Evolutionary conservation across 2,329 filamentous ascomycete species (phyloP).

Genomic region (Nannizziopsis barbatae): DNA sequence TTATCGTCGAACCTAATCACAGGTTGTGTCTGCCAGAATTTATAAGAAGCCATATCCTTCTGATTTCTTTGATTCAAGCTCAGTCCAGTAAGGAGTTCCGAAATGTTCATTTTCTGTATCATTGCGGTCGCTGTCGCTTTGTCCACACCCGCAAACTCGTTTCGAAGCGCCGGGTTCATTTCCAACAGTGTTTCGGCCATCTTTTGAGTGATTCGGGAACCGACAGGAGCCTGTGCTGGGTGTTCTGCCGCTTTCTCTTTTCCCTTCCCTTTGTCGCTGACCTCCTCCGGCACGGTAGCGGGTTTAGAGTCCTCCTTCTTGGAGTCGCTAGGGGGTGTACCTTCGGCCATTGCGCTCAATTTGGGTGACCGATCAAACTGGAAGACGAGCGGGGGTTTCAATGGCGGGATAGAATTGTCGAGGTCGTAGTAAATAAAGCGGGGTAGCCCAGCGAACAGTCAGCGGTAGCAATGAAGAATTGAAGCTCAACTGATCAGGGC

Average conservation of each 20-base stretch:
- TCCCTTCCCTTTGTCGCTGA: constrained; percentile 12
- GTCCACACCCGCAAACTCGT: constrained; percentile 61
- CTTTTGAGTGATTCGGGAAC: constrained; percentile 28
- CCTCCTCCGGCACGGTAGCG: not conserved
- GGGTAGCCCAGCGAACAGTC: too few relatives aligned
- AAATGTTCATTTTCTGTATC: constrained; percentile 39
- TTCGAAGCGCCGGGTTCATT: constrained; percentile 53
- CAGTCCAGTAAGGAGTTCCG: constrained; percentile 41
- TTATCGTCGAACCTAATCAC: constrained; percentile 67
- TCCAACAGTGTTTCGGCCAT: constrained; percentile 34
- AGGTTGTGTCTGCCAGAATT: constrained; percentile 97
- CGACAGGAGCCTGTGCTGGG: constrained; percentile 18
- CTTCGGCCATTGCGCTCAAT: constrained; percentile 4
- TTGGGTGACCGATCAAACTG: not conserved
- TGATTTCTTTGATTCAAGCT: constrained; percentile 74
- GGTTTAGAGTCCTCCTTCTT: constrained; percentile 1
- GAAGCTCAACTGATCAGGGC: too few relatives aligned
- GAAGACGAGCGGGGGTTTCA: too few relatives aligned
- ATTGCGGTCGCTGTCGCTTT: constrained; percentile 46
- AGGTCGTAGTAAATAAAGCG: too few relatives aligned
- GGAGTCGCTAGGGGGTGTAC: not conserved
- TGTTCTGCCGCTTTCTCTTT: constrained; percentile 20
- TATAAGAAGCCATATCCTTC: constrained; percentile 95
- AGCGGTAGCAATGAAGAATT: too few relatives aligned
- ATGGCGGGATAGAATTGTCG: too few relatives aligned